A percentile compares a stretch with the other conserved stretches of the same genome.
Evolutionary conservation across 768 basidiomycete genomes (phyloP).

Genomic region (Russula emetica): DNA sequence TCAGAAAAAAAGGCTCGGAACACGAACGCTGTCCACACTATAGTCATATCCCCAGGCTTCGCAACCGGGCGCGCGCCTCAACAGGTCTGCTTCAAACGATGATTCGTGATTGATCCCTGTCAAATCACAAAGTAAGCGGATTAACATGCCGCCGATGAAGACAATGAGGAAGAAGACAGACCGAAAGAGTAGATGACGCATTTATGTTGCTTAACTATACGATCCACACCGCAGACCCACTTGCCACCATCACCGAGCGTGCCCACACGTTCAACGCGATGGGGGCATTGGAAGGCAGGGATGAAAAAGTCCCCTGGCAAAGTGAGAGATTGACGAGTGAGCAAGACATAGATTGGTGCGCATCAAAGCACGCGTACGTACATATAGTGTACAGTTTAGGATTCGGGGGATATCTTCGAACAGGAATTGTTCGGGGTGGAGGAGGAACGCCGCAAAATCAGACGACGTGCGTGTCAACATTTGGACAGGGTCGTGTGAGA

Average conservation of each 20-base stretch:
- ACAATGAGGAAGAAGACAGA: slow-evolving; percentile 21
- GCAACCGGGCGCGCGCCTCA: slow-evolving; percentile 41
- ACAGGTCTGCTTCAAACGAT: slow-evolving; percentile 46
- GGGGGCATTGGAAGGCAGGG: slow-evolving; percentile 48
- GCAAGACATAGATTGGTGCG: background rate
- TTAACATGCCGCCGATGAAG: background rate
- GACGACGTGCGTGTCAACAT: background rate
- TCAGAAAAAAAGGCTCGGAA: too few species aligned
- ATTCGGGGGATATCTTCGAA: slow-evolving; percentile 7
- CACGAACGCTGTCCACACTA: slow-evolving; percentile 36
- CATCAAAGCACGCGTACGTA: background rate
- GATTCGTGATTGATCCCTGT: slow-evolving; percentile 48
- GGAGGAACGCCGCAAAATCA: background rate
- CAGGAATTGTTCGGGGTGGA: background rate
- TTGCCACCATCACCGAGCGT: slow-evolving; percentile 52
- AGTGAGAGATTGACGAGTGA: background rate
- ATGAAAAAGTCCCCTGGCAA: slow-evolving; percentile 50
- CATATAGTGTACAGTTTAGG: slow-evolving; percentile 7
- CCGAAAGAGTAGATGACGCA: slow-evolving; percentile 52
- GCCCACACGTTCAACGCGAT: slow-evolving; percentile 46
- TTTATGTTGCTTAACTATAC: slow-evolving; percentile 42
- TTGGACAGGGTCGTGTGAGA: too few species aligned
- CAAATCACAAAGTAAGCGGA: background rate
- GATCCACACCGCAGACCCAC: slow-evolving; percentile 49
- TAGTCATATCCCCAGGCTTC: slow-evolving; percentile 43